Evolutionary conservation across 345 rosid species (phyloP).

Genomic region (Microthlaspi erraticum): DNA sequence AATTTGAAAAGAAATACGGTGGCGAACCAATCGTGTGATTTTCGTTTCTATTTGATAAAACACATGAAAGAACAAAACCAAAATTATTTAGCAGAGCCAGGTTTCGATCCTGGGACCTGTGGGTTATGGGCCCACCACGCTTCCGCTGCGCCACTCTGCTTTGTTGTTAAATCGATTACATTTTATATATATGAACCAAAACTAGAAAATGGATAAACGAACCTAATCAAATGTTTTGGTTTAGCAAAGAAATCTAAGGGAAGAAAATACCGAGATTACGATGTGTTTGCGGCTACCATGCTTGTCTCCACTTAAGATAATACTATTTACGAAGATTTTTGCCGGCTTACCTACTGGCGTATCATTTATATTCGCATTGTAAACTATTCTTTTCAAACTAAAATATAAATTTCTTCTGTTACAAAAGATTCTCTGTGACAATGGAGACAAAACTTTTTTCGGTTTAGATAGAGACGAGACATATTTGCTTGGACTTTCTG

Average conservation of each 20-base stretch:
- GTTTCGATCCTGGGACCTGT: conserved; percentile 77
- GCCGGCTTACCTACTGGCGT: conserved; percentile 35
- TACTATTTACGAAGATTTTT: conserved; percentile 23
- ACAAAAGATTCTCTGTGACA: conserved; percentile 27
- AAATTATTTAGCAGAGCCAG: conserved; percentile 47
- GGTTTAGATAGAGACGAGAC: conserved; percentile 27
- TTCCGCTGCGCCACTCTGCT: conserved; percentile 15
- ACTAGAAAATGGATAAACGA: not conserved
- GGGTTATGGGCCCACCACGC: conserved; percentile 65
- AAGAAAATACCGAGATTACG: conserved; percentile 18
- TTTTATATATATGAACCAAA: no score
- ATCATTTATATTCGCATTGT: conserved; percentile 22
- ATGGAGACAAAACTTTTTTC: conserved; percentile 12
- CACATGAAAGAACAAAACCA: not conserved
- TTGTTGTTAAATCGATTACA: not conserved
- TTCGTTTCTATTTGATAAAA: no score
- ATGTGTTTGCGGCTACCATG: conserved; percentile 29
- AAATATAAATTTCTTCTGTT: conserved; percentile 17
- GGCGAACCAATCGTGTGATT: no score
- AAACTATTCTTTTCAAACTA: not conserved
- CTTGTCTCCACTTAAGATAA: conserved; percentile 21
- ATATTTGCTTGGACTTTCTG: conserved; percentile 29
- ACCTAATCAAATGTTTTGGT: not conserved
- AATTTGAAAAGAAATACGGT: no score
- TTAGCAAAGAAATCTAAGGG: not conserved